These are phyloP conservation scores for Corylus avellana DNA, from an alignment of 306 rosid species.

Conservation along the genomic window DNA sequence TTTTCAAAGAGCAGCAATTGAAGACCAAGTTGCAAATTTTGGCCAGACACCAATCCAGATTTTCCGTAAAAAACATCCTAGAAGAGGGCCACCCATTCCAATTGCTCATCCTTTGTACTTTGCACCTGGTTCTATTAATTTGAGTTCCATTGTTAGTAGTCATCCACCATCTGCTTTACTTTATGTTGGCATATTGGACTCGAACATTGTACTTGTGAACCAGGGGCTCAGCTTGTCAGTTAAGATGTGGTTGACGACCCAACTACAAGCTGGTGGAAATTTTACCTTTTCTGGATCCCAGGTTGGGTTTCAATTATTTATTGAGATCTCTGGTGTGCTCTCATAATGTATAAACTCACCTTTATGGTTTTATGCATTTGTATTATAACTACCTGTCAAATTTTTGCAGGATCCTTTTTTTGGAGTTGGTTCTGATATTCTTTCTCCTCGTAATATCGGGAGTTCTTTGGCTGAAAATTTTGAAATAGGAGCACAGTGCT, in stretches of 20 bases:
- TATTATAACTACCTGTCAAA: conserved; percentile 22
- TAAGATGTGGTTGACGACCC: conserved; percentile 92
- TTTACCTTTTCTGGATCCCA: conserved; percentile 91
- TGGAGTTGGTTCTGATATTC: conserved; percentile 85
- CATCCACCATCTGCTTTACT: conserved; percentile 55
- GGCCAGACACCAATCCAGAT: conserved; percentile 98
- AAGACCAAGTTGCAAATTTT: conserved; percentile 98
- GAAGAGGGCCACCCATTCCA: conserved; percentile 98
- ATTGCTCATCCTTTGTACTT: conserved; percentile 91
- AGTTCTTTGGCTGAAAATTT: conserved; percentile 88
- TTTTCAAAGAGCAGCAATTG: conserved; percentile 89
- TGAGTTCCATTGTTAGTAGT: conserved; percentile 72
- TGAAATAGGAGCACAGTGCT: conserved; percentile 86
- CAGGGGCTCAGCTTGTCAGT: conserved; percentile 82
- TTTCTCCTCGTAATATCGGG: conserved; percentile 85
- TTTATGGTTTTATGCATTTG: conserved; percentile 12
- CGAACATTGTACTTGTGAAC: conserved; percentile 73
- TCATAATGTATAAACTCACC: conserved; percentile 4
- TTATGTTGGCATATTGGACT: conserved; percentile 74
- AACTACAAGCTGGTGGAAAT: conserved; percentile 91
- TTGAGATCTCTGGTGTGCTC: conserved; percentile 24
- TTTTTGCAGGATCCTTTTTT: conserved; percentile 79
- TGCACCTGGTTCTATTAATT: conserved; percentile 85
- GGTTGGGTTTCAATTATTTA: conserved; percentile 51
- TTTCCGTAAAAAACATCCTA: conserved; percentile 91